These are phyloP conservation scores for Cordyceps cicadae DNA, from an alignment of 2,329 filamentous ascomycete species.

Conservation along the genomic window DNA sequence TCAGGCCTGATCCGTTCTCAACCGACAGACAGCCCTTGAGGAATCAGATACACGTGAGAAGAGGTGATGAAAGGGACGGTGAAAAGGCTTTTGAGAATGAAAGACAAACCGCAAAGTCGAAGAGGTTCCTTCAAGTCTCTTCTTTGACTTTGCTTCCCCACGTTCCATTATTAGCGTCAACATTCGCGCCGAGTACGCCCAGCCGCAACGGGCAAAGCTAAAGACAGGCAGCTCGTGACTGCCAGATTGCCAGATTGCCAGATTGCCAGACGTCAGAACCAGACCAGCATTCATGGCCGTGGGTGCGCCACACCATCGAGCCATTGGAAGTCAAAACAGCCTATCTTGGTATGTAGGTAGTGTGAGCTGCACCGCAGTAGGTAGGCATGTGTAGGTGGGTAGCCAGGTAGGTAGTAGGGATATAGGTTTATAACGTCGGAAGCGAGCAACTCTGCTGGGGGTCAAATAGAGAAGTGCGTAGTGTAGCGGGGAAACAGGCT, in stretches of 20 bases:
- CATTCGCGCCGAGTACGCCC: not conserved
- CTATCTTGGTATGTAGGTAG: not conserved
- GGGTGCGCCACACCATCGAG: not conserved
- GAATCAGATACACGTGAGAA: not conserved
- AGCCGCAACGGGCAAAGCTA: slow-evolving; percentile 4
- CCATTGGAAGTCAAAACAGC: not conserved
- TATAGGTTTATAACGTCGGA: no score
- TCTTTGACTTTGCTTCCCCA: not conserved
- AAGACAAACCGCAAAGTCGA: not conserved
- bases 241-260: no score
- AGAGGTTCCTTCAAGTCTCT: not conserved
- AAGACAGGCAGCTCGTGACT: not conserved
- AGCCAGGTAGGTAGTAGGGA: not conserved
- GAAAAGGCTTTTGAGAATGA: not conserved
- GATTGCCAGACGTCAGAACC: no score
- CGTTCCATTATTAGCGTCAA: not conserved
- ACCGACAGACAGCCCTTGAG: not conserved
- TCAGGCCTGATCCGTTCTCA: no score
- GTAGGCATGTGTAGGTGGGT: not conserved
- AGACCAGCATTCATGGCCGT: no score
- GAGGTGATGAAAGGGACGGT: not conserved
- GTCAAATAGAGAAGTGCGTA: not conserved
- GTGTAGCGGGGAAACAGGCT: not conserved
- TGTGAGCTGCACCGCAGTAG: not conserved
- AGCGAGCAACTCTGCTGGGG: not conserved